These are phyloP conservation scores for Prototheca wickerhamii DNA, from an alignment of 163 green algal genomes.

Conservation along the genomic window DNA sequence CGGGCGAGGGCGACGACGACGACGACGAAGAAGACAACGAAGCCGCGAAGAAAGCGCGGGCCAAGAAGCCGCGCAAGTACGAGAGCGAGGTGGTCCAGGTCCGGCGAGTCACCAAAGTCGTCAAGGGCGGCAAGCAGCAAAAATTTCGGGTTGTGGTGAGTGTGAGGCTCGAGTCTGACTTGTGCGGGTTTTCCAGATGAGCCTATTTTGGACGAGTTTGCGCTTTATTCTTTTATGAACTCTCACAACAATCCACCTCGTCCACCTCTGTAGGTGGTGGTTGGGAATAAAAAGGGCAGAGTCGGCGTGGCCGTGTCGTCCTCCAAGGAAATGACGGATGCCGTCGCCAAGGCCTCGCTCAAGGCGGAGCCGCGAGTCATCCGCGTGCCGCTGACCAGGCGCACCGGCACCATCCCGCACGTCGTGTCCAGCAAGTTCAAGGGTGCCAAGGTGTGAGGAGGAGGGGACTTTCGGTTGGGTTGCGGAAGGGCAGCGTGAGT, in stretches of 20 bases:
- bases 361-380: slow-evolving; percentile 72
- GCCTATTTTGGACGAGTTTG: too few species aligned
- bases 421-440: slow-evolving; percentile 67
- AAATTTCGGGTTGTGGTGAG: slow-evolving; percentile 69
- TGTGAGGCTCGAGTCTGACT: not conserved
- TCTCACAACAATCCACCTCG: too few species aligned
- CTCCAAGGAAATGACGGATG: slow-evolving; percentile 75
- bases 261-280: slow-evolving; percentile 39
- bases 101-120: slow-evolving; percentile 74
- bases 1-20: not conserved
- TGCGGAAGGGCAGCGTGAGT: not conserved
- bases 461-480: not conserved
- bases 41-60: too few species aligned
- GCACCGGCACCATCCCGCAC: slow-evolving; percentile 71
- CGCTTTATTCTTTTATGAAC: too few species aligned
- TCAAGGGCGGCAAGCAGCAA: slow-evolving; percentile 95
- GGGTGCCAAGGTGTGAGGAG: slow-evolving; percentile 41
- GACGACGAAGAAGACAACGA: not conserved
- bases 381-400: slow-evolving; percentile 55
- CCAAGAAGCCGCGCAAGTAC: too few species aligned
- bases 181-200: not conserved
- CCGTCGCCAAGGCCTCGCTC: slow-evolving; percentile 60
- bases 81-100: slow-evolving; percentile 45
- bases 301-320: slow-evolving; percentile 74
- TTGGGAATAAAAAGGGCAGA: slow-evolving; percentile 78